Base-by-base conservation (phyloP, 2,329 filamentous ascomycete genomes). In the Ceratocystis colombiana region DNA sequence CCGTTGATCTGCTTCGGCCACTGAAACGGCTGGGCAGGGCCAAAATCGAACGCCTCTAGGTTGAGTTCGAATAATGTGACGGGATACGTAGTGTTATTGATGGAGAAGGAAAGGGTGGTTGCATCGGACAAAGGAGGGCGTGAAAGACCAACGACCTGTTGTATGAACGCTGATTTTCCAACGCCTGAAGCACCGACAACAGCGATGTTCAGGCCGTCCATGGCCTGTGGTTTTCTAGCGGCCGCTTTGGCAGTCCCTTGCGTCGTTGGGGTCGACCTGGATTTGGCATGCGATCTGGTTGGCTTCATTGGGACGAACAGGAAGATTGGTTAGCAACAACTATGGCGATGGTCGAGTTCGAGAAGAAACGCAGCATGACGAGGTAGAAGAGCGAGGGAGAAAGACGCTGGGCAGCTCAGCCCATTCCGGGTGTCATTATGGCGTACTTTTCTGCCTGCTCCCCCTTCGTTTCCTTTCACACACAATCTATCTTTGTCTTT, bases 1-100 rank as follows among this genome's bases (percentile, higher is more conserved):
- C 89, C 88, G 72, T 87, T 82, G 70, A 86, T 82, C 72, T 86
- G 83, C 71, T 84, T 85, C 12, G 84, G 85, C 85, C 85, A 87
- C 73, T 84, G 80, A 68, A 88, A 83, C 66, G 82, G 80, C 68
- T 82, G 79, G 48, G 20, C 46, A 28, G 82, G 79, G 69, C 80
- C 79, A 69, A 87, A 77, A 71, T 87, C 83, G 72, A 88, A 85
- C 70, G 80, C 82, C 71, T 86, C 84, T 69, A 86, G 79, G 71
- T 87, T 84, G 71, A 88, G 77, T 75, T 88, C 86, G 71, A 87
- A 79, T 41, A 88, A 75, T 53, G 80, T 85, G 66, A 88, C 82
- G 63, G 79, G 77, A 71, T 85, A 82, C 48, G 79, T 77, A 61
- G 79, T 74, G 72, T 81, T 81, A 68, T 87, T 85, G 69, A 87